Evolutionary conservation across 805 yeast genomes (phyloP), one percentile per base, ranked within the genome.

Genomic region (Maudiozyma turicensis): DNA sequence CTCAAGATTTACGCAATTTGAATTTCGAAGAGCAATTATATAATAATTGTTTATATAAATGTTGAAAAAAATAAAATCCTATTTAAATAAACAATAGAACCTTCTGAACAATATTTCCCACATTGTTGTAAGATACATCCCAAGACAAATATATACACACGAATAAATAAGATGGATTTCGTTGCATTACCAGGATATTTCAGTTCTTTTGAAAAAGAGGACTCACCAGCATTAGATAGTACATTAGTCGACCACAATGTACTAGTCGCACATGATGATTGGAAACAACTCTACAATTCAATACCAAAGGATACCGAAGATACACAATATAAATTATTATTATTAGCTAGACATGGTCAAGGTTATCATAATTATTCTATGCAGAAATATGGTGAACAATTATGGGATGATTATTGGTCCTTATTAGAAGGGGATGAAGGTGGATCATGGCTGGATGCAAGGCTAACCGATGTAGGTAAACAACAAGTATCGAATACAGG

Each of bases 351-450:
- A 59, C 88, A 82, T 56, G 88, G 87, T 6, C 85, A 82, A 61
- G 88, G 87, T 0, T 76, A 65, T 58, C 89, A 82, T 53, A 82
- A 82, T 55, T 68, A 70, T 43, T 74, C 77, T 3, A 77, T 80
- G 13, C 66, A 65, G 26, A 72, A 75, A 50, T 80, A 79, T 55
- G 86, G 86, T 9, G 48, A 69, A 15, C 71, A 72, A 2, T 76
- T 64, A n/a, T 82, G 87, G 89, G 65, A 77, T 55, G 55, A 58
- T 0, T 72, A 80, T 50, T 81, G 81, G 81, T 71, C 79, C 6
- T 64, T 65, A 13, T 51, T 72, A 42, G 66, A 70, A 5, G 81
- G 81, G 2, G 82, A 79, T 57, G 84, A 81, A 5, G 76, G 73
- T 43, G 65, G 75, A 2, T 64, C 58, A 0, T 81, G 79, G 76